Conservation (phyloP, 1,284 basidiomycete species). For the Rhodotorula sp. region DNA sequence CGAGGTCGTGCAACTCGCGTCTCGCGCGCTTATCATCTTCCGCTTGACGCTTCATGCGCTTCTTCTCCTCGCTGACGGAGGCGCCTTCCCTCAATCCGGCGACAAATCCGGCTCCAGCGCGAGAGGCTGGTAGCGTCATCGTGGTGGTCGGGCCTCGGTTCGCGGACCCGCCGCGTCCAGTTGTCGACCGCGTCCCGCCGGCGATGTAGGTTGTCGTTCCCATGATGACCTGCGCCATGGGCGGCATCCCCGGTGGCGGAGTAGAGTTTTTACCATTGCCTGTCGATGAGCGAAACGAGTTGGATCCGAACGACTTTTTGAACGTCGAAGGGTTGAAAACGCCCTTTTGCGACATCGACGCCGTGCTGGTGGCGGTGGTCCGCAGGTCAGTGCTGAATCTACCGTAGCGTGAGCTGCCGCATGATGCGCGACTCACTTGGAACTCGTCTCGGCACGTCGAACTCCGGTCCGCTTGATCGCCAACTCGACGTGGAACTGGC, state of each 20-base stretch:
- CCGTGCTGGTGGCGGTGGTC: too few species aligned
- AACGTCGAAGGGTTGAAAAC: conserved; percentile 9
- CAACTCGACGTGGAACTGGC: conserved; percentile 81
- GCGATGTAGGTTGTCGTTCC: conserved; percentile 11
- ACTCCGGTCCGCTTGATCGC: conserved; percentile 72
- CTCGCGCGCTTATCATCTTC: conserved; percentile 9
- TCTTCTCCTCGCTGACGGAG: conserved; percentile 18
- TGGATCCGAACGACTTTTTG: conserved; percentile 15
- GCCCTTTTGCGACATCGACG: conserved; percentile 13
- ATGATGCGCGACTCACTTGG: conserved; percentile 16
- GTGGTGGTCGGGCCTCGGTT: neutral
- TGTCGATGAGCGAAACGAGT: neutral
- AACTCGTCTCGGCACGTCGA: conserved; percentile 63
- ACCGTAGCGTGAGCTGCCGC: too few species aligned
- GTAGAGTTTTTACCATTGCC: neutral
- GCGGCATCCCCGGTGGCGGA: neutral
- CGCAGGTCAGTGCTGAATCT: too few species aligned
- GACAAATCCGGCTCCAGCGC: conserved; percentile 15
- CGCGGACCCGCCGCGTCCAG: neutral
- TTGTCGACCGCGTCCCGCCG: neutral
- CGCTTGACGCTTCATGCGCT: conserved; percentile 10
- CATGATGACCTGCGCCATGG: neutral
- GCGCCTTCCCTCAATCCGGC: conserved; percentile 29
- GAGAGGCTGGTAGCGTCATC: neutral
- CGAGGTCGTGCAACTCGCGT: conserved; percentile 18